A percentile compares a stretch with the other conserved stretches of the same genome.
phyloP scores from a whole-genome alignment of 768 basidiomycete genomes.

The Rhizopogon sp. region DNA sequence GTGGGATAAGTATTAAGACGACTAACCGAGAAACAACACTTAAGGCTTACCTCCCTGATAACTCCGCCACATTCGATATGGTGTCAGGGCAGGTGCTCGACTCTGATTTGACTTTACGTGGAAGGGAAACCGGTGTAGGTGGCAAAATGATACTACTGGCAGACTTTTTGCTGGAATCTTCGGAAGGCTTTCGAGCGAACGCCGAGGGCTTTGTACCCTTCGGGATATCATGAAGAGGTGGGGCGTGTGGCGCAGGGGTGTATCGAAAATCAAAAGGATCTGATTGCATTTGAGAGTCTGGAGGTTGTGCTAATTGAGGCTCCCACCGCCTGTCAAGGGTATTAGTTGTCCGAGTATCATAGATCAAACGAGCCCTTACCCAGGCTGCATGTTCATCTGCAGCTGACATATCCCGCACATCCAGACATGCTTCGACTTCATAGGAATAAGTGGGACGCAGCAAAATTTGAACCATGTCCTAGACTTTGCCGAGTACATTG shows the following conservation, averaged over 20 bases:
- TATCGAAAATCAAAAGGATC: no score
- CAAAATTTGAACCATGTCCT: slow-evolving; percentile 75
- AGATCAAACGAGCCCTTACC: slow-evolving; percentile 31
- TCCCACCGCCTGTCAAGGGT: slow-evolving; percentile 20
- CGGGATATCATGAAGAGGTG: not conserved
- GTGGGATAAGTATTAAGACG: no score
- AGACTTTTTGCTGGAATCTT: no score
- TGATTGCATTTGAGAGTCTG: no score
- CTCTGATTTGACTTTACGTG: not conserved
- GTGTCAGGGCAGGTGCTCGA: no score
- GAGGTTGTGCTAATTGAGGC: slow-evolving; percentile 27
- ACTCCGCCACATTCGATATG: not conserved
- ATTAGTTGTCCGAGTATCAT: not conserved
- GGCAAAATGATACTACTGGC: not conserved
- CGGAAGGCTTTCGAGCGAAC: no score
- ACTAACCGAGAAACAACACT: no score
- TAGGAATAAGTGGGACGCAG: slow-evolving; percentile 66
- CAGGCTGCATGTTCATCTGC: slow-evolving; percentile 44
- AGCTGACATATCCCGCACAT: slow-evolving; percentile 70
- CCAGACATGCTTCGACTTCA: slow-evolving; percentile 60
- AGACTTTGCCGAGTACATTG: slow-evolving; percentile 58
- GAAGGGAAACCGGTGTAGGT: not conserved
- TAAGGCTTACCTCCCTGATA: no score
- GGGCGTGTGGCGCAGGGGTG: no score
- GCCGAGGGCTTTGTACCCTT: no score